Percentiles rank a stretch among this genome's conserved stretches.
These are phyloP conservation scores for Entomortierella lignicola DNA, from an alignment of 192 early-diverging fungal genomes.

Conservation along the genomic window DNA sequence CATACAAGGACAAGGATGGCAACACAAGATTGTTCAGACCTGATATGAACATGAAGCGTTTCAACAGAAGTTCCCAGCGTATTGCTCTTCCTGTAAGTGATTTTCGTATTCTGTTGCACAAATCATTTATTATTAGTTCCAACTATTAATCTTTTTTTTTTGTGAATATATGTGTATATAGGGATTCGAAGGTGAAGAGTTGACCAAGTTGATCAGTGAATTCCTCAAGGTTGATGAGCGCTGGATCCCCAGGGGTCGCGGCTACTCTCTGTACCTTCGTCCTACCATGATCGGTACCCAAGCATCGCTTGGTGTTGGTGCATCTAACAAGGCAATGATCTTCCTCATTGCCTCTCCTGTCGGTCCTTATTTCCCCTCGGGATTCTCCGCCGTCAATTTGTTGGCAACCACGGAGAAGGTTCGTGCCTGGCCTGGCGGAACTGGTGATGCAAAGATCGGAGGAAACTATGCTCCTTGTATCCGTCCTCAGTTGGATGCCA, in stretches of 20 bases:
- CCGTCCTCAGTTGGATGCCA: conserved; percentile 85
- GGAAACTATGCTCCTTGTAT: conserved; percentile 90
- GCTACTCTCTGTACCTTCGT: conserved; percentile 94
- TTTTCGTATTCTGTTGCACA: conserved; percentile 3
- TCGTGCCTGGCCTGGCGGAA: conserved; percentile 96
- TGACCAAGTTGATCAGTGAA: conserved; percentile 86
- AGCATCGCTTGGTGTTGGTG: conserved; percentile 84
- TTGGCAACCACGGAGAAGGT: conserved; percentile 87
- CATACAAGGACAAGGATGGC: conserved; percentile 90
- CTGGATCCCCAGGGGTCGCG: conserved; percentile 93
- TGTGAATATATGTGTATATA: neutral
- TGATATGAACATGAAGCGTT: conserved; percentile 96
- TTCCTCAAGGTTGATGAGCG: conserved; percentile 81
- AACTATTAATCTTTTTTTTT: neutral
- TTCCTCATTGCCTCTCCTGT: conserved; percentile 93
- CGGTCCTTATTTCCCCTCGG: conserved; percentile 96
- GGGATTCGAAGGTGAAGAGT: conserved; percentile 81
- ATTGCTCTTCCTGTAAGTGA: conserved; percentile 82
- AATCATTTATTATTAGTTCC: no score
- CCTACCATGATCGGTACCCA: conserved; percentile 95
- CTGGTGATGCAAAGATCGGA: conserved; percentile 93
- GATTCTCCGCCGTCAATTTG: conserved; percentile 89
- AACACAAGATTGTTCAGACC: conserved; percentile 95
- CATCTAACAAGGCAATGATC: conserved; percentile 80
- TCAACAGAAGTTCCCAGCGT: conserved; percentile 81